Evolutionary conservation across 768 basidiomycete genomes (phyloP).

Genomic region (Leccinum disarticulatum): DNA sequence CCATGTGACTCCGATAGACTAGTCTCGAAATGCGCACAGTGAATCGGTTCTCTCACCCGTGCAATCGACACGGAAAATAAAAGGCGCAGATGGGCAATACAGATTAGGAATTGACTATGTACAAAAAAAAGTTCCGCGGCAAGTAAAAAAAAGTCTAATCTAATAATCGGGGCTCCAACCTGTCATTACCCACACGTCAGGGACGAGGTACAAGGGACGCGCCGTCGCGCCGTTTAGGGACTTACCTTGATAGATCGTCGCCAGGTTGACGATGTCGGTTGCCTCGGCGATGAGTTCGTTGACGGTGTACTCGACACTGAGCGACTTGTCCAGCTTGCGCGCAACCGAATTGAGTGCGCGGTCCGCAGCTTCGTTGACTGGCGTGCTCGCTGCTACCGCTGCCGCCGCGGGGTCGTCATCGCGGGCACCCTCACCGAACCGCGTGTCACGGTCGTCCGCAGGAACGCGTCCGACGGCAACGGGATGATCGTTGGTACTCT

Average conservation of each 20-base stretch:
- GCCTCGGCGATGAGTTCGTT: constrained; percentile 92
- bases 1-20: constrained; percentile 25
- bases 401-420: constrained; percentile 44
- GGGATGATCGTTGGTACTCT: constrained; percentile 34
- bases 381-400: constrained; percentile 45
- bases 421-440: constrained; percentile 36
- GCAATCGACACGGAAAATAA: constrained; percentile 10
- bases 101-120: not conserved
- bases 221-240: not conserved
- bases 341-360: constrained; percentile 79
- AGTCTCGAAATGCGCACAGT: constrained; percentile 15
- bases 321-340: constrained; percentile 76
- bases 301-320: constrained; percentile 92
- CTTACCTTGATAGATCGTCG: constrained; percentile 75
- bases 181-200: constrained; percentile 14
- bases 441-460: constrained; percentile 22
- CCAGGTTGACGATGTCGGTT: constrained; percentile 72
- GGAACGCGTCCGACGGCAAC: constrained; percentile 21
- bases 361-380: constrained; percentile 85
- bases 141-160: constrained; percentile 1
- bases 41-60: constrained; percentile 11
- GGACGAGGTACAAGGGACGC: not conserved
- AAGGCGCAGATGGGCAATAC: not conserved
- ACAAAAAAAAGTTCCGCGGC: not conserved
- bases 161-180: constrained; percentile 47